These are phyloP conservation scores for Pyracantha coccinea DNA, from an alignment of 331 rosid genomes.

Conservation along the genomic window DNA sequence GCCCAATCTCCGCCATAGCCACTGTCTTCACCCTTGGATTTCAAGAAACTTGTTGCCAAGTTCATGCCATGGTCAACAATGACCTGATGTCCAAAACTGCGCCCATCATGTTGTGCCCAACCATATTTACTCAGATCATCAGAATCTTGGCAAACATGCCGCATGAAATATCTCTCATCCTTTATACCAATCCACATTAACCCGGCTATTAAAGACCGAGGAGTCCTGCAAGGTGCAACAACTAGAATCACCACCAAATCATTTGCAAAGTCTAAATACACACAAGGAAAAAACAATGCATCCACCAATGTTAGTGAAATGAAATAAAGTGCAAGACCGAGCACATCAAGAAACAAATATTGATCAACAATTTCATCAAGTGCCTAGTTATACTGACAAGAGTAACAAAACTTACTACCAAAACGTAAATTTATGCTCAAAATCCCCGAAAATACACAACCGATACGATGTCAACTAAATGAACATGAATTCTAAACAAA, in stretches of 20 bases:
- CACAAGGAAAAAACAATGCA: background rate
- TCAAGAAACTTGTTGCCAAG: conserved; percentile 69
- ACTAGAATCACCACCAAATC: conserved; percentile 1
- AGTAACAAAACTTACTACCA: background rate
- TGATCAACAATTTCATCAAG: background rate
- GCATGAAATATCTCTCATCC: conserved; percentile 52
- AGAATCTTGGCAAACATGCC: conserved; percentile 64
- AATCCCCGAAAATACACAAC: background rate
- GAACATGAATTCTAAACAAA: background rate
- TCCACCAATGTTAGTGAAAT: background rate
- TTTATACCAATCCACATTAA: conserved; percentile 44
- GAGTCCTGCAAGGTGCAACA: conserved; percentile 51
- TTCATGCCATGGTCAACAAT: conserved; percentile 67
- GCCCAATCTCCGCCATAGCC: conserved; percentile 99
- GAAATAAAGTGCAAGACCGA: background rate
- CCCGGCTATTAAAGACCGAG: conserved; percentile 83
- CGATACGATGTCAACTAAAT: background rate
- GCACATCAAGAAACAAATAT: background rate
- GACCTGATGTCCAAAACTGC: conserved; percentile 68
- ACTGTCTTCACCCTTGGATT: conserved; percentile 65
- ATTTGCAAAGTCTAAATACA: background rate
- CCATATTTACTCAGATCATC: conserved; percentile 46
- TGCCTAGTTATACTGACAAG: background rate
- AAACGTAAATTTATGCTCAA: background rate
- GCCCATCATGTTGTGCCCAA: conserved; percentile 49